A percentile compares a stretch with the other conserved stretches of the same genome.
Conservation (phyloP, 1,284 basidiomycete genomes). For the Sporisorium iseilematis-ciliati region DNA sequence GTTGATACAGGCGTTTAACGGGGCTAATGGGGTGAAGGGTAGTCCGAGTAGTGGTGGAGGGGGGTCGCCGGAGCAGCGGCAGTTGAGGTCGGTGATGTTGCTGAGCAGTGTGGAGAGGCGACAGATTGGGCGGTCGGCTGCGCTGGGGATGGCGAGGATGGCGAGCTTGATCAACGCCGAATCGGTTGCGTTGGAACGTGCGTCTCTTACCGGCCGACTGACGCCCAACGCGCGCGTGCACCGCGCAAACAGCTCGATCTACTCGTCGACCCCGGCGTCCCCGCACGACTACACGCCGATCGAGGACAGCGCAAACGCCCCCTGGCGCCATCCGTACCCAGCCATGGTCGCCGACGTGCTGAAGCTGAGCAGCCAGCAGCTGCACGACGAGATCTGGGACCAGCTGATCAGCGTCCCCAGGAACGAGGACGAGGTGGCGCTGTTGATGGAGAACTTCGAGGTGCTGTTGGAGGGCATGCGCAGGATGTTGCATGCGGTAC, state of each 20-base stretch:
- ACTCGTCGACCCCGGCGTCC: background rate
- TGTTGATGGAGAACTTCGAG: constrained; percentile 38
- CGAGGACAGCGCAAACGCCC: constrained; percentile 43
- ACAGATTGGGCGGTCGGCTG: constrained; percentile 31
- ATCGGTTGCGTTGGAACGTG: constrained; percentile 24
- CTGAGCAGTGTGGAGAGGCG: constrained; percentile 32
- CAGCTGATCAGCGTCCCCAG: constrained; percentile 37
- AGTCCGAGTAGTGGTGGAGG: constrained; percentile 3
- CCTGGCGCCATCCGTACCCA: constrained; percentile 51
- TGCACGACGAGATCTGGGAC: constrained; percentile 53
- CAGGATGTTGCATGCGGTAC: constrained; percentile 43
- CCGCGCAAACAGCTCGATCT: constrained; percentile 35
- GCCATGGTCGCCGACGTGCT: constrained; percentile 45
- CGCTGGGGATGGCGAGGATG: constrained; percentile 40
- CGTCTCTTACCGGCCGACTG: constrained; percentile 15
- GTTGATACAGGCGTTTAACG: constrained; percentile 39
- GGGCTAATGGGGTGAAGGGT: background rate
- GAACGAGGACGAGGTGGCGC: constrained; percentile 25
- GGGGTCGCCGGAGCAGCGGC: background rate
- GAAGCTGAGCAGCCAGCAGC: constrained; percentile 29
- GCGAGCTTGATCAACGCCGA: constrained; percentile 42
- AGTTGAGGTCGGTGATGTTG: constrained; percentile 29
- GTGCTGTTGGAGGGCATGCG: constrained; percentile 39
- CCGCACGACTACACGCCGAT: constrained; percentile 22
- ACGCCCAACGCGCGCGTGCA: no score